Conservation (phyloP, 2,329 filamentous ascomycete species). For the Penicillium crustosum region DNA sequence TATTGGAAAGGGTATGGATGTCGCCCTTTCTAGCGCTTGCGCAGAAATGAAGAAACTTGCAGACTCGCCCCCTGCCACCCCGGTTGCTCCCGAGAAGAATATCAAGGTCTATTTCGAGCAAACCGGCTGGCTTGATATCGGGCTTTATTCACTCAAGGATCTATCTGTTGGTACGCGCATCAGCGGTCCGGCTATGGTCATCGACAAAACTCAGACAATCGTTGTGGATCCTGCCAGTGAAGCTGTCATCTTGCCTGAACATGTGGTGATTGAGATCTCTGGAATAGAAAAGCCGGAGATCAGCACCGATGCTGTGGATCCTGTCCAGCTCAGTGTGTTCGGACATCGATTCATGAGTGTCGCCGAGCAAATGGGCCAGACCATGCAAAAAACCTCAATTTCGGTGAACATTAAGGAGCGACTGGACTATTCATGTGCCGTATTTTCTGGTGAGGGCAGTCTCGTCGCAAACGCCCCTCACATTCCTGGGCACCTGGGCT, state of each 20-base stretch:
- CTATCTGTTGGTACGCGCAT: constrained; percentile 22
- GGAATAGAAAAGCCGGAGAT: background rate
- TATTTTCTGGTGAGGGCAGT: constrained; percentile 72
- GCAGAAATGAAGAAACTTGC: background rate
- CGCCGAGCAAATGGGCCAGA: constrained; percentile 78
- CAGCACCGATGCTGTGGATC: constrained; percentile 57
- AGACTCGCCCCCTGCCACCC: too few species aligned
- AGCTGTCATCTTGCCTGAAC: constrained; percentile 73
- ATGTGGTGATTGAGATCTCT: constrained; percentile 70
- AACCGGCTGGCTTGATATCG: too few species aligned
- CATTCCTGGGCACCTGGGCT: constrained; percentile 74
- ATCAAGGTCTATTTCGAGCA: background rate
- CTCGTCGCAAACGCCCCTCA: constrained; percentile 68
- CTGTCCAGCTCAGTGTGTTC: constrained; percentile 74
- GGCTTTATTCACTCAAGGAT: too few species aligned
- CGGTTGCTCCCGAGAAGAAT: too few species aligned
- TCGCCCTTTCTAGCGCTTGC: background rate
- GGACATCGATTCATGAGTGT: constrained; percentile 81
- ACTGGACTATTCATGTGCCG: constrained; percentile 74
- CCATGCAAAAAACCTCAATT: constrained; percentile 72
- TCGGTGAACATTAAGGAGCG: constrained; percentile 82
- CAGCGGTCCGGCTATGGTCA: constrained; percentile 52
- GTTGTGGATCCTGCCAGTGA: constrained; percentile 73
- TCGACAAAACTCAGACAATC: constrained; percentile 71
- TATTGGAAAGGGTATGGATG: background rate